Percentiles rank a stretch among this genome's conserved stretches.
Conservation (phyloP, 192 early-diverging fungal species). For the Podila minutissima region DNA sequence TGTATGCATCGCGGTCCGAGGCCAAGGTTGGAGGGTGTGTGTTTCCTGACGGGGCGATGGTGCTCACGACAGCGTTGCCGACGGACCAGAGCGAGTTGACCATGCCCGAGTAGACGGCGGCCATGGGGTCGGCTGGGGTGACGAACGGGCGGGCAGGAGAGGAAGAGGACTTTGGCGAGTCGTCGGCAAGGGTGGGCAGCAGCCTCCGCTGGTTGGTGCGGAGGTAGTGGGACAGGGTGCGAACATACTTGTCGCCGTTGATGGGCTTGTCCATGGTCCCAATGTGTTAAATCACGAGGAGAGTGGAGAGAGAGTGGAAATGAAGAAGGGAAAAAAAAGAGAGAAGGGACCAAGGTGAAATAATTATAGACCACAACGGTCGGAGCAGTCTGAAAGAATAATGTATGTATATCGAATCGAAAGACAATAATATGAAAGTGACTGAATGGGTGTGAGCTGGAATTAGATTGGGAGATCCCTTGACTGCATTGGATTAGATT, state of each 20-base stretch:
- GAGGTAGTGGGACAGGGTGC: slow-evolving; percentile 64
- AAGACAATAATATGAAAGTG: too few relatives aligned
- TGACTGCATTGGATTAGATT: neutral
- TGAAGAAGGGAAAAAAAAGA: neutral
- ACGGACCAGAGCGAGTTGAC: slow-evolving; percentile 38
- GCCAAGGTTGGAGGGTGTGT: slow-evolving; percentile 9
- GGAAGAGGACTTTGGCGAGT: slow-evolving; percentile 19
- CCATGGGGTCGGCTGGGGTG: slow-evolving; percentile 44
- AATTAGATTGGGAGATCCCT: too few relatives aligned
- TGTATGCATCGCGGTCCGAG: slow-evolving; percentile 12
- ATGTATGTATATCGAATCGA: neutral
- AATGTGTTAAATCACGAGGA: neutral
- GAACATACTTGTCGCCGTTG: slow-evolving; percentile 61
- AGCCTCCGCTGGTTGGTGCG: slow-evolving; percentile 60
- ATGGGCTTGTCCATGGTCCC: slow-evolving; percentile 38
- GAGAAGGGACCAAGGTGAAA: neutral
- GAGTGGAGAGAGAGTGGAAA: neutral
- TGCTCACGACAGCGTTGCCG: neutral
- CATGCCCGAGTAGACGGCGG: slow-evolving; percentile 42
- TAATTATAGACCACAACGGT: too few relatives aligned
- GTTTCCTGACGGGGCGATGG: neutral
- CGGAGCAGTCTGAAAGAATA: too few relatives aligned
- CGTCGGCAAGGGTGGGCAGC: slow-evolving; percentile 4
- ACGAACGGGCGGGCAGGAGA: slow-evolving; percentile 36
- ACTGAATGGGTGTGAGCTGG: too few relatives aligned